Evolutionary conservation across 1,139 yeast genomes (phyloP).

Genomic region (Geotrichum siamense): DNA sequence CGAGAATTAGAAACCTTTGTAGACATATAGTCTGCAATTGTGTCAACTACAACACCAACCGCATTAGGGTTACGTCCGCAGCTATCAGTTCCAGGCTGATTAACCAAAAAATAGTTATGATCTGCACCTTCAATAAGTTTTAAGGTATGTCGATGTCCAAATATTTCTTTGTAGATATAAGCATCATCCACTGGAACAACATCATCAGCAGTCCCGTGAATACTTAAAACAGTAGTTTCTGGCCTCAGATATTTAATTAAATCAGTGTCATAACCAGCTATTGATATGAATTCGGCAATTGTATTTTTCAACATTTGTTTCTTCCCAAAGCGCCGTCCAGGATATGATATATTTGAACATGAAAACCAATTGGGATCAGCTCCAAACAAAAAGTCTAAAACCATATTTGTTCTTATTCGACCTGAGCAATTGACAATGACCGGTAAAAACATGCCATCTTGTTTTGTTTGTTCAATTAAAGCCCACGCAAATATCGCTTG

Average conservation of each 20-base stretch:
- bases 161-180: slow-evolving; percentile 48
- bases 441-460: slow-evolving; percentile 43
- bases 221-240: slow-evolving; percentile 51
- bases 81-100: not conserved
- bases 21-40: slow-evolving; percentile 47
- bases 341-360: slow-evolving; percentile 35
- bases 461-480: slow-evolving; percentile 36
- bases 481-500: slow-evolving; percentile 77
- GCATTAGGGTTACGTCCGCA: slow-evolving; percentile 47
- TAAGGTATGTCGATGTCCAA: slow-evolving; percentile 52
- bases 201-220: slow-evolving; percentile 64
- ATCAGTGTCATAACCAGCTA: slow-evolving; percentile 47
- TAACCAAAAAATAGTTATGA: slow-evolving; percentile 52
- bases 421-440: slow-evolving; percentile 66
- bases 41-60: slow-evolving; percentile 48
- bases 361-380: slow-evolving; percentile 36
- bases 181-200: slow-evolving; percentile 62
- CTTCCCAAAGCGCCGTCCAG: slow-evolving; percentile 48
- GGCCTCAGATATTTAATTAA: slow-evolving; percentile 38
- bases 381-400: slow-evolving; percentile 34
- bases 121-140: slow-evolving; percentile 61
- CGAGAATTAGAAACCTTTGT: slow-evolving; percentile 47
- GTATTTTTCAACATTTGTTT: slow-evolving; percentile 40
- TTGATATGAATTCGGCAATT: slow-evolving; percentile 46
- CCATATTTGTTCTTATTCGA: slow-evolving; percentile 39